Conservation (phyloP, 192 early-diverging fungal species). For the Backusella liffmaniae region DNA sequence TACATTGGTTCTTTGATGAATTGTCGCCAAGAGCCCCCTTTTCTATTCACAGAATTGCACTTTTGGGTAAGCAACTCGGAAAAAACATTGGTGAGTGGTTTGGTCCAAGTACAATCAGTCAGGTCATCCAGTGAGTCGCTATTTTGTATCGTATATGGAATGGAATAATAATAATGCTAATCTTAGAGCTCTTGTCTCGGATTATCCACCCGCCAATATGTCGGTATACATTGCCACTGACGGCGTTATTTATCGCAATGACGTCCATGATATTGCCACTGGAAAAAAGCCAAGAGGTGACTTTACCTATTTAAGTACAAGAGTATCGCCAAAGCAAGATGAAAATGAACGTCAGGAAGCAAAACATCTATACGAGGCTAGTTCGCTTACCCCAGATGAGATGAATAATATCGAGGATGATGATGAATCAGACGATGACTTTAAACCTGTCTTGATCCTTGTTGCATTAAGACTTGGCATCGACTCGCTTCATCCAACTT, state of each 20-base stretch:
- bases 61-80: slow-evolving; percentile 77
- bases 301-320: slow-evolving; percentile 26
- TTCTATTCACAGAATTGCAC: slow-evolving; percentile 91
- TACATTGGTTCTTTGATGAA: slow-evolving; percentile 79
- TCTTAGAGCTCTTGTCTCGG: slow-evolving; percentile 57
- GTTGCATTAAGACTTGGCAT: slow-evolving; percentile 89
- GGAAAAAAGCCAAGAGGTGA: slow-evolving; percentile 32
- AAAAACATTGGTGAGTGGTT: slow-evolving; percentile 98
- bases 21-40: slow-evolving; percentile 67
- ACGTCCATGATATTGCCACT: slow-evolving; percentile 55
- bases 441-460: slow-evolving; percentile 78
- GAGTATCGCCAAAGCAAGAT: slow-evolving; percentile 28
- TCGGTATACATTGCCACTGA: slow-evolving; percentile 79
- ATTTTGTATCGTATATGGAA: slow-evolving; percentile 1
- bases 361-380: slow-evolving; percentile 21
- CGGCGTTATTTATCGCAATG: slow-evolving; percentile 76
- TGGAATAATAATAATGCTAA: neutral
- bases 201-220: slow-evolving; percentile 57
- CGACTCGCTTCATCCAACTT: slow-evolving; percentile 83
- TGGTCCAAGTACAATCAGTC: slow-evolving; percentile 86
- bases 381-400: neutral
- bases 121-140: slow-evolving; percentile 66
- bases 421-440: slow-evolving; percentile 28
- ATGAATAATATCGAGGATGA: neutral
- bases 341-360: slow-evolving; percentile 37